Evolutionary conservation across 2,329 filamentous ascomycete species (phyloP), one percentile per base, ranked within the genome.

Genomic region (Fusarium torulosum): DNA sequence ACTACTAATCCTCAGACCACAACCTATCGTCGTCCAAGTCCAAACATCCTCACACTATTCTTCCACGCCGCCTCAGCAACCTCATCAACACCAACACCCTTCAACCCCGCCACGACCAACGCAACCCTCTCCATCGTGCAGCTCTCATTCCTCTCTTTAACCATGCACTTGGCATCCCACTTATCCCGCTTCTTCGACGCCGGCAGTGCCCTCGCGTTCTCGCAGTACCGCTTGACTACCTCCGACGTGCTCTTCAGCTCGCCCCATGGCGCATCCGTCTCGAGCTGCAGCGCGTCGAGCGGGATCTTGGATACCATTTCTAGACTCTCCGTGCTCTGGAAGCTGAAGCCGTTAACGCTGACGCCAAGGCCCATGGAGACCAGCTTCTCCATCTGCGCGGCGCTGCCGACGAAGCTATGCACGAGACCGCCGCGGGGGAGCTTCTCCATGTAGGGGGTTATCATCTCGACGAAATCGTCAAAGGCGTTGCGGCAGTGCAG

Each of bases 81-180:
- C 45, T 84, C 79, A 20, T 83, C 77, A 0, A 84, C 75, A 3
- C 66, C 41, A 3, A 80, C 40, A 0, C 79, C 82, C 59, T 82
- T 84, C 49, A 86, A 54, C 9, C 83, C 83, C 4, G 83, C 83
- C 6, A 85, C 82, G 1, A 84, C 73, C 47, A 79, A 74, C 1
- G 81, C 83, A 33, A 86, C 82, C 44, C 79, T 74, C 40, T 80
- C 80, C 14, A 86, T 82, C 0, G 73, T 74, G 63, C 83, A 85
- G 46, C 83, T 85, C 68, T 86, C 83, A 61, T 85, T 85, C 40
- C 82, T 73, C 57, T 81, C 81, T 66, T 85, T 86, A 3, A 86
- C 77, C 81, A 85, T 84, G 31, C 75, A 74, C 0, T 77, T 79
- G 9, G 63, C 35, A 46, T 81, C 77, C 63, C 82, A 86, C 66